Conservation (phyloP, 805 yeast species). For the Cyberlindnera euphorbiae region DNA sequence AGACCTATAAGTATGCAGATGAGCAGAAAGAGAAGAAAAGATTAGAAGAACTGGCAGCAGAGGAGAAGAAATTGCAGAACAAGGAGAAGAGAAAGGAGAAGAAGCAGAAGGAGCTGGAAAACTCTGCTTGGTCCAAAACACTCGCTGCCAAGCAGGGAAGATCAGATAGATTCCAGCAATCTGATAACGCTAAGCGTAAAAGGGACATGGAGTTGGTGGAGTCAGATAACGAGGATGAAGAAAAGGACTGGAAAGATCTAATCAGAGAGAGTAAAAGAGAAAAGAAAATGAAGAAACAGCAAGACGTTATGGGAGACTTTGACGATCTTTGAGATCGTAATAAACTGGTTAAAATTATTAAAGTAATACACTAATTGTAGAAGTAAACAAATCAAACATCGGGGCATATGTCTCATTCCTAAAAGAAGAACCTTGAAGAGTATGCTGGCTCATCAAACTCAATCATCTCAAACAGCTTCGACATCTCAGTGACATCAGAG, state of each 20-base stretch:
- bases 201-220: slow-evolving; percentile 60
- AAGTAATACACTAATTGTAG: not conserved
- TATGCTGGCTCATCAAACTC: slow-evolving; percentile 19
- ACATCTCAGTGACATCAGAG: slow-evolving; percentile 3
- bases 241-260: slow-evolving; percentile 83
- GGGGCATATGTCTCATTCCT: not conserved
- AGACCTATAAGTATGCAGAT: slow-evolving; percentile 54
- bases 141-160: slow-evolving; percentile 43
- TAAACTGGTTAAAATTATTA: not conserved
- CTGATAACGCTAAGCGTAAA: slow-evolving; percentile 23
- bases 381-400: not conserved
- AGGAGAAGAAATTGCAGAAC: slow-evolving; percentile 25
- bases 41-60: slow-evolving; percentile 49
- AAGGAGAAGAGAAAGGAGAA: slow-evolving; percentile 29
- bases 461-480: slow-evolving; percentile 11
- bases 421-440: slow-evolving; percentile 12
- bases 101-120: slow-evolving; percentile 17
- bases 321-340: slow-evolving; percentile 42
- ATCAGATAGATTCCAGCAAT: slow-evolving; percentile 46
- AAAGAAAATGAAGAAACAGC: slow-evolving; percentile 34
- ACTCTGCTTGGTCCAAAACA: slow-evolving; percentile 34
- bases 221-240: slow-evolving; percentile 37
- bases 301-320: slow-evolving; percentile 51
- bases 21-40: slow-evolving; percentile 58
- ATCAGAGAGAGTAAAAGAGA: slow-evolving; percentile 61